A percentile compares a stretch with the other conserved stretches of the same genome.
Evolutionary conservation across 305 asterid genomes (phyloP).

Genomic region (Fraxinus latifolia): DNA sequence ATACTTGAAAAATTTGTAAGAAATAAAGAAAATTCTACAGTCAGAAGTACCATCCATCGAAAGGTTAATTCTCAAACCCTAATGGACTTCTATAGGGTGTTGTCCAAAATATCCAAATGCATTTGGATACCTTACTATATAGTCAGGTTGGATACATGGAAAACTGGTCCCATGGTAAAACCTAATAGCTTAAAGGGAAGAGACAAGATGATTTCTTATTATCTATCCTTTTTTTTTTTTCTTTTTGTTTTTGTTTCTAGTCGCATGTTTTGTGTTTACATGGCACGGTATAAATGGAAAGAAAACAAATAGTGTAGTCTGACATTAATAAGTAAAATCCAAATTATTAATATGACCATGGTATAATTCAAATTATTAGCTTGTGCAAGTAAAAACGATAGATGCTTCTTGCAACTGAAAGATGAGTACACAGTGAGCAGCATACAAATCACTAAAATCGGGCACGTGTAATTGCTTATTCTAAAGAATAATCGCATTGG

Average conservation of each 20-base stretch:
- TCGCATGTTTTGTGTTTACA: neutral
- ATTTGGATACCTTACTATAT: neutral
- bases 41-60: neutral
- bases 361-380: slow-evolving; percentile 4
- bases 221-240: neutral
- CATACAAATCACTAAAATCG: neutral
- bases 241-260: neutral
- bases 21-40: neutral
- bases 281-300: neutral
- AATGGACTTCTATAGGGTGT: neutral
- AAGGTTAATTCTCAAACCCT: neutral
- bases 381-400: neutral
- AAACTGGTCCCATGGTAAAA: neutral
- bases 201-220: neutral
- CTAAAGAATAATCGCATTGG: slow-evolving; percentile 36
- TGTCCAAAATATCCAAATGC: neutral
- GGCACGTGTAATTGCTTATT: slow-evolving; percentile 29
- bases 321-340: neutral
- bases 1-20: neutral
- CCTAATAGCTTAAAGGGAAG: neutral
- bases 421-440: neutral
- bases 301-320: neutral
- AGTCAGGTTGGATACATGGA: neutral
- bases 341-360: neutral
- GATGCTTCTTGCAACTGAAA: neutral